Percentiles rank a stretch among this genome's conserved stretches.
phyloP scores from a whole-genome alignment of 495 filamentous ascomycete species.

The Bryoglossum gracile region DNA sequence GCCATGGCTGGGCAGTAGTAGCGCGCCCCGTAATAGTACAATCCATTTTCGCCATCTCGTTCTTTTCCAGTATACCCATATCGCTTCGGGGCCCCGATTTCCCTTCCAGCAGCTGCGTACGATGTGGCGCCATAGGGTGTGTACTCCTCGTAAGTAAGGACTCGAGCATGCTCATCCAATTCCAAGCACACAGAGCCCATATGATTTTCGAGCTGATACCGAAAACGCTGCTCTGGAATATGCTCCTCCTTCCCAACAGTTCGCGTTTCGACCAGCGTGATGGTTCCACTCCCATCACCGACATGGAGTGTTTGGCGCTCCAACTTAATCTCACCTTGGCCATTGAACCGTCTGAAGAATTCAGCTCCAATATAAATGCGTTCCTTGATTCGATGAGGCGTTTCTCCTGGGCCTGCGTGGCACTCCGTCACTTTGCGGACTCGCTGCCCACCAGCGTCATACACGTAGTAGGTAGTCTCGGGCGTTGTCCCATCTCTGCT shows the following conservation, averaged over 20 bases:
- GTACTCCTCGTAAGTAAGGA: slow-evolving; percentile 34
- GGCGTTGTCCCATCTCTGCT: slow-evolving; percentile 1
- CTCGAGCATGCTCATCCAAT: slow-evolving; percentile 23
- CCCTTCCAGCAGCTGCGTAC: slow-evolving; percentile 14
- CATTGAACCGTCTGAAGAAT: slow-evolving; percentile 13
- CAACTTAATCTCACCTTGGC: slow-evolving; percentile 2
- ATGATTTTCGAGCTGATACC: slow-evolving; percentile 23
- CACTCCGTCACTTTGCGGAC: slow-evolving; percentile 28
- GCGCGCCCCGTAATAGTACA: slow-evolving; percentile 27
- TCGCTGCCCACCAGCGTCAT: slow-evolving; percentile 24
- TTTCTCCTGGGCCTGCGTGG: neutral
- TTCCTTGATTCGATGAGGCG: slow-evolving; percentile 11
- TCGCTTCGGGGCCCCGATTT: slow-evolving; percentile 13
- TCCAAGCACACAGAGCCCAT: slow-evolving; percentile 21
- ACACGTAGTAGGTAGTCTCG: slow-evolving; percentile 28
- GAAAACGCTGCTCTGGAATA: slow-evolving; percentile 3
- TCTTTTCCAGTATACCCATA: slow-evolving; percentile 29
- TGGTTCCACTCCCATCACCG: neutral
- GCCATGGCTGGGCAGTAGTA: slow-evolving; percentile 30
- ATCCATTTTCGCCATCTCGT: slow-evolving; percentile 30
- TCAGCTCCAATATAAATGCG: slow-evolving; percentile 23
- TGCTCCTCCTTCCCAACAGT: neutral
- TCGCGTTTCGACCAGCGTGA: slow-evolving; percentile 5
- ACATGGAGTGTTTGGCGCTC: slow-evolving; percentile 4
- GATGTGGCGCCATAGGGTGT: slow-evolving; percentile 27